Percentiles rank a stretch among this genome's conserved stretches.
These are phyloP conservation scores for Penicillium silybi DNA, from an alignment of 495 filamentous ascomycete genomes.

Conservation along the genomic window DNA sequence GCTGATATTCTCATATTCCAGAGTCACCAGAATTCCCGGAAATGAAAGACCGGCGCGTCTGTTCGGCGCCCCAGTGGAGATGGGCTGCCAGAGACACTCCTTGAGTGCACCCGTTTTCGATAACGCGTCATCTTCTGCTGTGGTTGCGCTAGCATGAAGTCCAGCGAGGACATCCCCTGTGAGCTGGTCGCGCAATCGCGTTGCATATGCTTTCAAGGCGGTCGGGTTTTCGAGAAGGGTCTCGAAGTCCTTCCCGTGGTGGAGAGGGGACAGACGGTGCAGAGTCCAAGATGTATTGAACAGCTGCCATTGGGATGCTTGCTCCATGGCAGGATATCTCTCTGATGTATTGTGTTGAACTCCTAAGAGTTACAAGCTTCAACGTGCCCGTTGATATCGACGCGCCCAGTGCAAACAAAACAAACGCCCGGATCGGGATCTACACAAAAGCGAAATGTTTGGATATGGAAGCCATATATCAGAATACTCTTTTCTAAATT, in stretches of 20 bases:
- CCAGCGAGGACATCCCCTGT: slow-evolving; percentile 48
- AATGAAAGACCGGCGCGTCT: slow-evolving; percentile 7
- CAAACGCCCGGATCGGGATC: slow-evolving; percentile 10
- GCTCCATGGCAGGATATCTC: slow-evolving; percentile 20
- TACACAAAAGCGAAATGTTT: background rate
- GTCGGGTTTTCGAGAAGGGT: slow-evolving; percentile 31
- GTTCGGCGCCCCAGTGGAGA: slow-evolving; percentile 17
- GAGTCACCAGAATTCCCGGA: slow-evolving; percentile 40
- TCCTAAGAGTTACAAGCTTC: background rate
- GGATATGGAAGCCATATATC: background rate
- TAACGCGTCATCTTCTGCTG: slow-evolving; percentile 35
- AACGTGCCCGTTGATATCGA: slow-evolving; percentile 6
- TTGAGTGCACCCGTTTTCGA: slow-evolving; percentile 45
- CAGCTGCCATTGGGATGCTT: slow-evolving; percentile 29
- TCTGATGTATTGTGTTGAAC: background rate
- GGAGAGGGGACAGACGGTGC: slow-evolving; percentile 54
- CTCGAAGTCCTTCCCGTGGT: slow-evolving; percentile 41
- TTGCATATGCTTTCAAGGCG: slow-evolving; percentile 46
- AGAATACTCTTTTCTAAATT: background rate
- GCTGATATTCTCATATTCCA: slow-evolving; percentile 48
- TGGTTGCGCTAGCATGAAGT: slow-evolving; percentile 30
- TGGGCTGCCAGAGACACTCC: slow-evolving; percentile 42
- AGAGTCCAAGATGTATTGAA: slow-evolving; percentile 54
- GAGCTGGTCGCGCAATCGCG: slow-evolving; percentile 49
- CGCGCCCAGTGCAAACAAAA: slow-evolving; percentile 26